Evolutionary conservation across 2,329 filamentous ascomycete genomes (phyloP).

Genomic region (Cladobotryum protrusum): DNA sequence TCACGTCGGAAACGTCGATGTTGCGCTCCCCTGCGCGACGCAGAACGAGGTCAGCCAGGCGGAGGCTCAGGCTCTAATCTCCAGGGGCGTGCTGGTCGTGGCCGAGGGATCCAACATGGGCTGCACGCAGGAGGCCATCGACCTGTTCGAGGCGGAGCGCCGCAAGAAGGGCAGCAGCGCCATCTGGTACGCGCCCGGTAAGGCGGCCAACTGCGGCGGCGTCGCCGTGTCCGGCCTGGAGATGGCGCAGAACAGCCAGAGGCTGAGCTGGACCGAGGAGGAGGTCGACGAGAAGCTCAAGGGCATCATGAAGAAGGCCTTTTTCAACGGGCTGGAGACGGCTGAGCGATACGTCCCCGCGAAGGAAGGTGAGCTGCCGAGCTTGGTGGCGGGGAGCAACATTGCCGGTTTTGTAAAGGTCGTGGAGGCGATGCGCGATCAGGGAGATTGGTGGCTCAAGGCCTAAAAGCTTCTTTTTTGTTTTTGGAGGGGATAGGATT

Average conservation of each 20-base stretch:
- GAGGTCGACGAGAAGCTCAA: conserved; percentile 90
- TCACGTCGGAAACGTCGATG: conserved; percentile 82
- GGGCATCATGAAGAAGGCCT: conserved; percentile 90
- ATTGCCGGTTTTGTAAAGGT: conserved; percentile 99
- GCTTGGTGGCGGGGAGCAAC: conserved; percentile 87
- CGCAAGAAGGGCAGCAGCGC: conserved; percentile 60
- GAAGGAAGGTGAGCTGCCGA: conserved; percentile 78
- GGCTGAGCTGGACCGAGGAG: conserved; percentile 78
- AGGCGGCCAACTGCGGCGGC: conserved; percentile 96
- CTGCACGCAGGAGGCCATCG: conserved; percentile 91
- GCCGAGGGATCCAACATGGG: conserved; percentile 99
- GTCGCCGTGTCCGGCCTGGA: conserved; percentile 95
- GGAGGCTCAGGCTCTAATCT: conserved; percentile 78
- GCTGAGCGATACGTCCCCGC: conserved; percentile 81
- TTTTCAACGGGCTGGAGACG: conserved; percentile 81
- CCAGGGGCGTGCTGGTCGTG: conserved; percentile 72
- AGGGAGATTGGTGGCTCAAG: conserved; percentile 79
- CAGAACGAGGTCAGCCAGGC: conserved; percentile 96
- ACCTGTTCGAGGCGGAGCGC: conserved; percentile 78
- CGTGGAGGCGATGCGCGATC: conserved; percentile 86
- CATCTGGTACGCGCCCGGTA: conserved; percentile 95
- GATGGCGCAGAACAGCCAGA: conserved; percentile 95
- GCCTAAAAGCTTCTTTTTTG: not conserved
- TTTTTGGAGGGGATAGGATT: not conserved
- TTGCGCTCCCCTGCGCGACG: conserved; percentile 87